Evolutionary conservation across 352 stramenopile genomes (phyloP).

Genomic region (Pilasporangium apinafurcum): DNA sequence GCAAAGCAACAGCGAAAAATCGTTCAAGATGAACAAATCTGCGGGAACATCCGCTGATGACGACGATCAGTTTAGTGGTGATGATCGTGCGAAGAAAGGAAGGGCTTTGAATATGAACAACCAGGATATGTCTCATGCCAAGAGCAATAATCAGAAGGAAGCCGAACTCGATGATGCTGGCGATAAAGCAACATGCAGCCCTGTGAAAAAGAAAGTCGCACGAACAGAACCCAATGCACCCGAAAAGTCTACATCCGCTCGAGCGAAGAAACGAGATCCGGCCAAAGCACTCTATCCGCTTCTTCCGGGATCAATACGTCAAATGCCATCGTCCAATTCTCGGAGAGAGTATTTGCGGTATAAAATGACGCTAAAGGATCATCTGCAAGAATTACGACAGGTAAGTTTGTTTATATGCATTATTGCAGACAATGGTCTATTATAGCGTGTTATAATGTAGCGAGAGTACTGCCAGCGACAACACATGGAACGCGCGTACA

Average conservation of each 20-base stretch:
- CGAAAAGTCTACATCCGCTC: constrained; percentile 3
- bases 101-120: not conserved
- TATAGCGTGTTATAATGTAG: too few species aligned
- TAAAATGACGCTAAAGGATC: constrained; percentile 60
- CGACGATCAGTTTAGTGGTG: not conserved
- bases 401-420: constrained; percentile 9
- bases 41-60: constrained; percentile 1
- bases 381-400: constrained; percentile 51
- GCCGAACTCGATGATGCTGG: constrained; percentile 7
- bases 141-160: constrained; percentile 20
- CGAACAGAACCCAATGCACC: constrained; percentile 11
- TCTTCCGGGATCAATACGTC: constrained; percentile 14
- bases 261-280: not conserved
- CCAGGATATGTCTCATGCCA: too few species aligned
- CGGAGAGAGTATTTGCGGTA: constrained; percentile 58
- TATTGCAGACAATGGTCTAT: too few species aligned
- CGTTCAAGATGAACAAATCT: not conserved
- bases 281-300: constrained; percentile 37
- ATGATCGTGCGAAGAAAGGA: not conserved
- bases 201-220: constrained; percentile 27
- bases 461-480: constrained; percentile 50
- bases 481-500: constrained; percentile 55
- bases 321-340: constrained; percentile 16
- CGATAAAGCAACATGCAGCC: constrained; percentile 8
- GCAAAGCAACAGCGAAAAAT: constrained; percentile 22